Percentiles rank a stretch among this genome's conserved stretches.
Evolutionary conservation across 2,329 filamentous ascomycete species (phyloP).

Genomic region (Torrubiellomyces zombiae): DNA sequence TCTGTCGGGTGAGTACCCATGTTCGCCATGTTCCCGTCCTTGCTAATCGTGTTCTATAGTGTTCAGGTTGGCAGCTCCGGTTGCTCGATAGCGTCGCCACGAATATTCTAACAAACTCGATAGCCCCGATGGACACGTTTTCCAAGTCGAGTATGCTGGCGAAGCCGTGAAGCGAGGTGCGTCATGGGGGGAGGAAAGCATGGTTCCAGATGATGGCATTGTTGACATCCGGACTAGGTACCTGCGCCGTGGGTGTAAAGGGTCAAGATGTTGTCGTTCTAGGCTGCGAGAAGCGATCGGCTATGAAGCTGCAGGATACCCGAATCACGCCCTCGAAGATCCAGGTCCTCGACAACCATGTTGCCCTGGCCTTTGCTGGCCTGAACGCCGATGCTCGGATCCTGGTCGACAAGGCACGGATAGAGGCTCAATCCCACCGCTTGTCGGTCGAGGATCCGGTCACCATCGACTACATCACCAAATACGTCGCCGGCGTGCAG

Average conservation of each 20-base stretch:
- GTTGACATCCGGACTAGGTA: constrained; percentile 48
- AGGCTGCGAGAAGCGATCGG: constrained; percentile 95
- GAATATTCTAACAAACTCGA: too few species aligned
- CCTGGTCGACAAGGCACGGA: constrained; percentile 89
- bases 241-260: constrained; percentile 95
- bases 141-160: constrained; percentile 98
- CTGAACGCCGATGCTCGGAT: constrained; percentile 97
- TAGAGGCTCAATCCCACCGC: constrained; percentile 95
- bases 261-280: constrained; percentile 86
- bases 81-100: too few species aligned
- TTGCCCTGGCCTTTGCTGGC: constrained; percentile 91
- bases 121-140: constrained; percentile 97
- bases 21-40: too few species aligned
- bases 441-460: constrained; percentile 95
- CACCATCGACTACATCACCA: constrained; percentile 98
- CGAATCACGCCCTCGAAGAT: constrained; percentile 99
- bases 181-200: constrained; percentile 5
- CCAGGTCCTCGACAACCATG: constrained; percentile 85
- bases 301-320: constrained; percentile 98
- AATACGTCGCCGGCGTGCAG: constrained; percentile 95
- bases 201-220: too few species aligned
- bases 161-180: constrained; percentile 96
- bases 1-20: constrained; percentile 66
- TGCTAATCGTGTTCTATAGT: constrained; percentile 41
- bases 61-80: constrained; percentile 46